phyloP scores from a whole-genome alignment of 306 rosid genomes.

The Vigna mungo region DNA sequence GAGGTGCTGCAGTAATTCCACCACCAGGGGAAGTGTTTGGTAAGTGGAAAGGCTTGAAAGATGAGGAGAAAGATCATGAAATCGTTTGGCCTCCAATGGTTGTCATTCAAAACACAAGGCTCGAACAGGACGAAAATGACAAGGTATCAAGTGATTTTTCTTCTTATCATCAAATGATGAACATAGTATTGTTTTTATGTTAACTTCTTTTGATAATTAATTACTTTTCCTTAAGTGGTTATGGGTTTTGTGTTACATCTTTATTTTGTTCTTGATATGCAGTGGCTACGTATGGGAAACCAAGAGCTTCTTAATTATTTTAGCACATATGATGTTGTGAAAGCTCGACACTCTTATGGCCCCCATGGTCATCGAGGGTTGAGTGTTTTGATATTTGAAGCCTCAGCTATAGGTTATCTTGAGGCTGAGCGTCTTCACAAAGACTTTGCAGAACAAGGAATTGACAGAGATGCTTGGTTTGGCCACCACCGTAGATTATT shows the following conservation, averaged over 20 bases:
- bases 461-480: constrained; percentile 68
- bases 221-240: neutral
- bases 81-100: constrained; percentile 88
- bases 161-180: too few relatives aligned
- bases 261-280: constrained; percentile 25
- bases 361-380: constrained; percentile 88
- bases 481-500: constrained; percentile 45
- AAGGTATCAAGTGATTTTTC: constrained; percentile 47
- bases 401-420: constrained; percentile 76
- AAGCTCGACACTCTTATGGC: constrained; percentile 78
- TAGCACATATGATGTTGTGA: constrained; percentile 54
- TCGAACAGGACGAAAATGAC: constrained; percentile 72
- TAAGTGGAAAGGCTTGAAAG: constrained; percentile 73
- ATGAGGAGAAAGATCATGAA: constrained; percentile 69
- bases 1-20: constrained; percentile 67
- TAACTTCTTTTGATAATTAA: too few relatives aligned
- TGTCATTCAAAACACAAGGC: constrained; percentile 66
- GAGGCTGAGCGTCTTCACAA: constrained; percentile 79
- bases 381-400: constrained; percentile 76
- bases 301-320: constrained; percentile 79
- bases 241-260: constrained; percentile 14
- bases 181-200: too few relatives aligned
- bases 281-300: constrained; percentile 79
- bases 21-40: constrained; percentile 78
- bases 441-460: constrained; percentile 67